Percentiles rank a stretch among this genome's conserved stretches.
Evolutionary conservation across 345 rosid species (phyloP).

Genomic region (Melaleuca quinquenervia): DNA sequence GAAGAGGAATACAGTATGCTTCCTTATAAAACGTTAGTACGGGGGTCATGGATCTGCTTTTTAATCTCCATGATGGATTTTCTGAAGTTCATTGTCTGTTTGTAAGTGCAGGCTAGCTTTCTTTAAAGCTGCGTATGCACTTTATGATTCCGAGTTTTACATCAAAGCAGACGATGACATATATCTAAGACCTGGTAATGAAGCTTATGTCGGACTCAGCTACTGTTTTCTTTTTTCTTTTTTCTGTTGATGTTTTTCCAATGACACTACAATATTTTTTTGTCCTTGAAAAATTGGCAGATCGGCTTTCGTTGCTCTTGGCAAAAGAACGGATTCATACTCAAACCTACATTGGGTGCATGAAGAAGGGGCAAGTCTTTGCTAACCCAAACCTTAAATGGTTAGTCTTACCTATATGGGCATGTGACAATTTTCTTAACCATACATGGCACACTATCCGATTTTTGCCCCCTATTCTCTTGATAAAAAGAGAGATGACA

Average conservation of each 20-base stretch:
- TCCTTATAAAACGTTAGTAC: slow-evolving; percentile 86
- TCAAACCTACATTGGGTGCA: slow-evolving; percentile 88
- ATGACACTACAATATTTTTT: background rate
- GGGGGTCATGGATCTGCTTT: background rate
- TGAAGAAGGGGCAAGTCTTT: slow-evolving; percentile 89
- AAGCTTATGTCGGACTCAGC: background rate
- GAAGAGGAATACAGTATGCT: slow-evolving; percentile 98
- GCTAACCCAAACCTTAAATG: slow-evolving; percentile 87
- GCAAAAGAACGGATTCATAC: slow-evolving; percentile 78
- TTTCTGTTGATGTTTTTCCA: background rate
- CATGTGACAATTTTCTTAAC: background rate
- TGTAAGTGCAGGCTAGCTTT: slow-evolving; percentile 57
- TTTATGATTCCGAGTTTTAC: slow-evolving; percentile 82
- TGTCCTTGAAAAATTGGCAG: slow-evolving; percentile 13
- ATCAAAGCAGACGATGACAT: slow-evolving; percentile 97
- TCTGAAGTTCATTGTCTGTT: background rate
- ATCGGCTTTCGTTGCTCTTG: slow-evolving; percentile 68
- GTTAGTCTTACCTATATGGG: slow-evolving; percentile 19
- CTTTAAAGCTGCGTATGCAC: slow-evolving; percentile 85
- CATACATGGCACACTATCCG: background rate
- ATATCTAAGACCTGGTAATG: slow-evolving; percentile 81
- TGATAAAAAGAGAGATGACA: background rate
- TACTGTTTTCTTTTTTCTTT: background rate
- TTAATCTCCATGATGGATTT: background rate
- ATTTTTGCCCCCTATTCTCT: background rate